These are phyloP conservation scores for Fusarium annulatum DNA, from an alignment of 2,329 filamentous ascomycete species.

Conservation along the genomic window DNA sequence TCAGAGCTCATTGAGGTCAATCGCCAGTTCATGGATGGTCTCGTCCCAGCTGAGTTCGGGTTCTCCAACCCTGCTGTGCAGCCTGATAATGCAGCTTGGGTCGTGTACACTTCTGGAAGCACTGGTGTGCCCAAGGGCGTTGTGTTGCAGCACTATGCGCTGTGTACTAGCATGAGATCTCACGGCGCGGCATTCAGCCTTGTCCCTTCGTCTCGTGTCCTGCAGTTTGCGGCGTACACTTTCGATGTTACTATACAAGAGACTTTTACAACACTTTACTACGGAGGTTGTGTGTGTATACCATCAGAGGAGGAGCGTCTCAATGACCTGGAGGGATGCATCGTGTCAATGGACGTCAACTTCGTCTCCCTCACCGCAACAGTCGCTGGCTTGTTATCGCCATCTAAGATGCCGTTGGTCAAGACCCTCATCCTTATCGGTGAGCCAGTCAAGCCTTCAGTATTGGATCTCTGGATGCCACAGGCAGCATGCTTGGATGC, in stretches of 20 bases:
- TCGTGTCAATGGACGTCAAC: background rate
- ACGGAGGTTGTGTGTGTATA: background rate
- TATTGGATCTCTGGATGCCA: background rate
- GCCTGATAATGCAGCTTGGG: background rate
- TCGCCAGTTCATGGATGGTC: background rate
- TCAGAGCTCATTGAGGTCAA: background rate
- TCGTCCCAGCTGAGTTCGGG: background rate
- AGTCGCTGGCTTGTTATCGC: background rate
- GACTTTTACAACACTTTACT: background rate
- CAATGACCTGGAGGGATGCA: background rate
- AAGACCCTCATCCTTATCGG: background rate
- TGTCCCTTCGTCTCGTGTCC: background rate
- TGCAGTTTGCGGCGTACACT: background rate
- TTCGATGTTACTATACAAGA: conserved; percentile 8
- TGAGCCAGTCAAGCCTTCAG: background rate
- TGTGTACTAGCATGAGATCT: background rate
- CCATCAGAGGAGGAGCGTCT: background rate
- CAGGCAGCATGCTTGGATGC: background rate
- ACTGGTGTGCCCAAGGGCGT: background rate
- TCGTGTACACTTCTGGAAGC: background rate
- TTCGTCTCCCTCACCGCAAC: background rate
- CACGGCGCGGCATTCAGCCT: background rate
- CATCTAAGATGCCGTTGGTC: background rate
- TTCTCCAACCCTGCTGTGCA: background rate
- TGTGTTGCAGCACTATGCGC: background rate